Percentiles rank a stretch among this genome's conserved stretches.
phyloP scores from a whole-genome alignment of 805 yeast species.

The Candida xiaguanensis region DNA sequence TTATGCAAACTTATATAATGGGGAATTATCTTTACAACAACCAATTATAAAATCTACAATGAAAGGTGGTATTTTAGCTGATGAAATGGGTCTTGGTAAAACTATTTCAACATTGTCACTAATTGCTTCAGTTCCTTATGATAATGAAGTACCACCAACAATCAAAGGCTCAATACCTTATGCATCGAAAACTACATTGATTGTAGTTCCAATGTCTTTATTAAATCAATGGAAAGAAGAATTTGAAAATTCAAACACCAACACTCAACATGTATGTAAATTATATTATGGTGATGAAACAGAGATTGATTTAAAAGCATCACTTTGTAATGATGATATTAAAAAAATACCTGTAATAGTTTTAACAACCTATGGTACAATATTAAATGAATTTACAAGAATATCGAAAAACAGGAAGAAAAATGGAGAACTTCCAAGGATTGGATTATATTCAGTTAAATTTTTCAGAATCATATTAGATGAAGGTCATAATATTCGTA shows the following conservation, averaged over 20 bases:
- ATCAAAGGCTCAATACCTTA: constrained; percentile 27
- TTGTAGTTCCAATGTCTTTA: constrained; percentile 87
- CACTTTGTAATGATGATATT: constrained; percentile 33
- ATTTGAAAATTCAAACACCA: constrained; percentile 54
- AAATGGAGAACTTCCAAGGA: constrained; percentile 20
- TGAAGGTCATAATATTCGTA: constrained; percentile 88
- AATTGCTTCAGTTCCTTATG: constrained; percentile 61
- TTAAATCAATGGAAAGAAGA: constrained; percentile 91
- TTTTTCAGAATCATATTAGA: constrained; percentile 78
- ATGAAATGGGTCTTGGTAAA: constrained; percentile 96
- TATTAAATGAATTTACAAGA: constrained; percentile 69
- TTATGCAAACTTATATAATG: constrained; percentile 76
- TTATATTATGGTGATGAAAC: constrained; percentile 75
- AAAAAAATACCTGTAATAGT: constrained; percentile 61
- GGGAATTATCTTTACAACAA: constrained; percentile 65
- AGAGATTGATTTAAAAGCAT: constrained; percentile 44
- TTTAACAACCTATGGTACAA: constrained; percentile 84
- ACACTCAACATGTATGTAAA: constrained; percentile 42
- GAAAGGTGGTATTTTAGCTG: constrained; percentile 87
- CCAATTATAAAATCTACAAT: constrained; percentile 62
- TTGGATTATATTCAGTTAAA: constrained; percentile 67
- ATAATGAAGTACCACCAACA: constrained; percentile 23
- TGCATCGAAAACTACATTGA: constrained; percentile 69
- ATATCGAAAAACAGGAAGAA: constrained; percentile 27
- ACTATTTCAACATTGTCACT: constrained; percentile 80